phyloP scores from a whole-genome alignment of 75 land plant species.

The Gnetum montanum region DNA sequence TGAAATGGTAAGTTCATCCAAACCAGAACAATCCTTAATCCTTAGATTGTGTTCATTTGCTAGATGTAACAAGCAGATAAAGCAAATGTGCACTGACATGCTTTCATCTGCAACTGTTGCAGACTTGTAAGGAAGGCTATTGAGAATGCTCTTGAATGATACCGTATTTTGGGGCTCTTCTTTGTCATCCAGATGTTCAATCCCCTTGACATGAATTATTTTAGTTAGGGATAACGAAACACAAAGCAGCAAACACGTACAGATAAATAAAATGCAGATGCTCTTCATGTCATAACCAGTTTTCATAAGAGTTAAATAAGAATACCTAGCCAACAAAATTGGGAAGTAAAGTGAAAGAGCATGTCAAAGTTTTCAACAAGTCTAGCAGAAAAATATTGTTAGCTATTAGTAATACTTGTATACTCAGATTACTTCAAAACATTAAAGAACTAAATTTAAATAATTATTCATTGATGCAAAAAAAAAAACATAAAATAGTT shows the following conservation, averaged over 20 bases:
- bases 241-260: no score
- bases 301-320: not conserved
- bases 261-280: not conserved
- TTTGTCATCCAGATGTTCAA: conserved; percentile 8
- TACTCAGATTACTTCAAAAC: no score
- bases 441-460: no score
- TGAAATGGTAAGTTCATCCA: conserved; percentile 53
- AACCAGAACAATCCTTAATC: conserved; percentile 33
- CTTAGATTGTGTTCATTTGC: conserved; percentile 83
- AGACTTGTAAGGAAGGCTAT: conserved; percentile 43
- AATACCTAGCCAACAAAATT: no score
- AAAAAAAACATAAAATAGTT: no score
- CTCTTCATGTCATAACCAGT: not conserved
- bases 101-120: conserved; percentile 45
- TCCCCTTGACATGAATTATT: no score
- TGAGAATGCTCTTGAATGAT: conserved; percentile 50
- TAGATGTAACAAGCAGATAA: conserved; percentile 92
- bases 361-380: no score
- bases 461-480: no score
- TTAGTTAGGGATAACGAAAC: no score
- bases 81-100: conserved; percentile 82
- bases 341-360: no score
- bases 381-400: no score
- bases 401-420: no score
- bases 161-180: conserved; percentile 17